Evolutionary conservation across 2,329 filamentous ascomycete species (phyloP), one percentile per base, ranked within the genome.

Genomic region (Exophiala viscosa): DNA sequence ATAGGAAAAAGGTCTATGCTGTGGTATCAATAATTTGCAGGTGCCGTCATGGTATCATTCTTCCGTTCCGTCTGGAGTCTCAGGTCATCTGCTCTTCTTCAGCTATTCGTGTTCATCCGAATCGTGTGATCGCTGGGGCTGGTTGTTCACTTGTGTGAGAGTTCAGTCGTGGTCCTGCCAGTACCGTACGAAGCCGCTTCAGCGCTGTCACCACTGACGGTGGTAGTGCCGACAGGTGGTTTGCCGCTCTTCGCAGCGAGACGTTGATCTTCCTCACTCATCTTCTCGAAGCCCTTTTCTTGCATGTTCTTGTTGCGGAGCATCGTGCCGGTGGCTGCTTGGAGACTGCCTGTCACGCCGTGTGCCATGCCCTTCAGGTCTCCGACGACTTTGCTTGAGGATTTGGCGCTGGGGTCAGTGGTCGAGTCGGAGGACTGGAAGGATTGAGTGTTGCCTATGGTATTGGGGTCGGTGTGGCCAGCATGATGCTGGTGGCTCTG

Each of bases 211-310:
- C 28, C 44, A 31, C 50, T 35, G 14, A 58, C 49, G 35, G 34
- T 43, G 34, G 50, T 55, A 7, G 50, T 54, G 1, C 59, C 59
- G 3, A 58, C 52, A n/a, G 59, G 59, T 13, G 51, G 45, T 13
- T 58, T 56, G 3, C 59, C 59, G 6, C 38, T 50, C 43, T 61
- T 61, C 5, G 59, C 57, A 2, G 54, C 59, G 14, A 61, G 33
- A 10, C 57, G 39, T 13, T 46, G 45, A 39, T 61, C 59, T 36
- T 61, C 59, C 4, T 51, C 46, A 13, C 45, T 46, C 59, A 61
- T 61, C 57, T 61, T 61, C 34, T 60, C 59, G 14, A 60, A 52
- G 2, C 59, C 57, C 38, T 56, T 54, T 35, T 61, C 49, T 41
- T 49, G 49, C 54, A 61, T 55, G 32, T 42, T 35, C 46, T 61